These are phyloP conservation scores for Fragaria ananassa DNA, from an alignment of 306 rosid species.

Conservation along the genomic window DNA sequence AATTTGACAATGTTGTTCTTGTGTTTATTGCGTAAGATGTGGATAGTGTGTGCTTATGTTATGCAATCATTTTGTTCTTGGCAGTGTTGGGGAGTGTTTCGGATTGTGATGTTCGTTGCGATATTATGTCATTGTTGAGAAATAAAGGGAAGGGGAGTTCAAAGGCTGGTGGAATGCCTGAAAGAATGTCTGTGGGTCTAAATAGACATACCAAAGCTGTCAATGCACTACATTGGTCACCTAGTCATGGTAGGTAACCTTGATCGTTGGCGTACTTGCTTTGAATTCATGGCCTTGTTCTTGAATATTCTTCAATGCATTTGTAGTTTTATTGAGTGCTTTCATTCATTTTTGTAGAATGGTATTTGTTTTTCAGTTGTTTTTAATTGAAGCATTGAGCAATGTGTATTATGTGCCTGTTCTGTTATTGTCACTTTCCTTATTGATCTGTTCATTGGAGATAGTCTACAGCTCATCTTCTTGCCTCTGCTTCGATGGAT, in stretches of 20 bases:
- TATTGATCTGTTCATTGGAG: slow-evolving; percentile 54
- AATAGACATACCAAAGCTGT: slow-evolving; percentile 62
- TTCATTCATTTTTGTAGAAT: slow-evolving; percentile 1
- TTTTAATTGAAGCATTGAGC: slow-evolving; percentile 11
- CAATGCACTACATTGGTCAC: slow-evolving; percentile 78
- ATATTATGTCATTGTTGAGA: slow-evolving; percentile 51
- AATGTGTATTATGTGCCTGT: slow-evolving; percentile 1
- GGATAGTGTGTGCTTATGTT: neutral
- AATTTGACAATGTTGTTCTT: neutral
- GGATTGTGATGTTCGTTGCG: slow-evolving; percentile 49
- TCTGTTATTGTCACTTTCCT: slow-evolving; percentile 32
- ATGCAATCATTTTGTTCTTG: slow-evolving; percentile 14
- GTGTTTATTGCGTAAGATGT: neutral
- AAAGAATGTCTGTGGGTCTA: slow-evolving; percentile 46
- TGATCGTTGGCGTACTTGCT: neutral
- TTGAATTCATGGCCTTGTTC: neutral
- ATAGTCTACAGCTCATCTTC: slow-evolving; percentile 90
- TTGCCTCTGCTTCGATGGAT: slow-evolving; percentile 97
- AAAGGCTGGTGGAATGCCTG: slow-evolving; percentile 31
- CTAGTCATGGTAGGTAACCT: slow-evolving; percentile 52
- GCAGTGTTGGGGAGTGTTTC: slow-evolving; percentile 54
- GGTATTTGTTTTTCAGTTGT: neutral
- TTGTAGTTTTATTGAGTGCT: neutral
- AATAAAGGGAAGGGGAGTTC: slow-evolving; percentile 37
- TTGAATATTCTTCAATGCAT: neutral